Conservation (phyloP, 2,329 filamentous ascomycete genomes). For the Fusarium liriodendri region DNA sequence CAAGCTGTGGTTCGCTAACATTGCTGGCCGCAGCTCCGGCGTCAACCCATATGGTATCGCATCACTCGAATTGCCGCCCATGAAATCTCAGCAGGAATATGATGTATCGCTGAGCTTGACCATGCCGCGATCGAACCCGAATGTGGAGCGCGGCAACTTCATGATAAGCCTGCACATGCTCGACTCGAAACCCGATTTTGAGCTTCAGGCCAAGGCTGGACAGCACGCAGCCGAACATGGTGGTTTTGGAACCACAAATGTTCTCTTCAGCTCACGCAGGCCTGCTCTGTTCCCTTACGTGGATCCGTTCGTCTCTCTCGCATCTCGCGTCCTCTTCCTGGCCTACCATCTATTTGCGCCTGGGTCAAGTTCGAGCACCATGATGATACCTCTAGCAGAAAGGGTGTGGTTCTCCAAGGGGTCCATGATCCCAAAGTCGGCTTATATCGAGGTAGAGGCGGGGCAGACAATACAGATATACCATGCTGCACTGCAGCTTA, state of each 20-base stretch:
- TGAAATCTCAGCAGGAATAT: conserved; percentile 82
- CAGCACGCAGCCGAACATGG: conserved; percentile 46
- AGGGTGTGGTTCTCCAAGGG: conserved; percentile 68
- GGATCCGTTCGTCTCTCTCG: conserved; percentile 74
- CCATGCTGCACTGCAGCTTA: conserved; percentile 73
- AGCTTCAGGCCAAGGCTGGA: conserved; percentile 43
- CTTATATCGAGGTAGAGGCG: conserved; percentile 75
- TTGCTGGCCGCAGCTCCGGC: conserved; percentile 53
- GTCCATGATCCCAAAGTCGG: conserved; percentile 56
- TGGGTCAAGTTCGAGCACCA: conserved; percentile 69
- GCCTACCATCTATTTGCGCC: conserved; percentile 77
- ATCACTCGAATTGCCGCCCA: conserved; percentile 58
- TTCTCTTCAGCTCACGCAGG: conserved; percentile 75
- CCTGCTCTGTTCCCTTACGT: conserved; percentile 84
- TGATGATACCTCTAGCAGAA: conserved; percentile 81
- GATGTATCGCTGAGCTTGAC: conserved; percentile 81
- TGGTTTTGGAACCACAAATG: conserved; percentile 50
- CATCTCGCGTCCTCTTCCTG: conserved; percentile 71
- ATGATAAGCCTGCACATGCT: conserved; percentile 87
- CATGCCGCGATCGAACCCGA: conserved; percentile 81
- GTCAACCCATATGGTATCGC: conserved; percentile 65
- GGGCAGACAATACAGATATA: conserved; percentile 82
- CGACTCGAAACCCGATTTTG: conserved; percentile 50
- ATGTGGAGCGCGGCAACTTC: conserved; percentile 87
- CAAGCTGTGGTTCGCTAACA: conserved; percentile 17